Evolutionary conservation across 228 moss, liverwort and hornwort genomes (phyloP).

Genomic region (Sphagnum magellanicum): DNA sequence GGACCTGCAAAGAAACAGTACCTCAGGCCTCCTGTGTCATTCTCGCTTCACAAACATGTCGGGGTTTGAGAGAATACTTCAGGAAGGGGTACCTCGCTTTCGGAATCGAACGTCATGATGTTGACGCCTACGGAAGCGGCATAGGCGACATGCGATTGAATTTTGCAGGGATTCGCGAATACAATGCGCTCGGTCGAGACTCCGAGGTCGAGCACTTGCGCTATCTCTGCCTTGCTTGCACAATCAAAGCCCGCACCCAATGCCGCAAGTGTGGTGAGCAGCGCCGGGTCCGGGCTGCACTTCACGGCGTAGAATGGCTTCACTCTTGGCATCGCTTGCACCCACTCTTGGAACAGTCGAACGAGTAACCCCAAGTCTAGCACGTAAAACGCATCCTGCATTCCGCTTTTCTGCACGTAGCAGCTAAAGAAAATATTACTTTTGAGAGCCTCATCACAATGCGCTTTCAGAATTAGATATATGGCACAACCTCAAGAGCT

Average conservation of each 20-base stretch:
- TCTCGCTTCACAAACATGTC: no score
- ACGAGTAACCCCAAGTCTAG: conserved; percentile 9
- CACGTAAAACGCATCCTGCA: conserved; percentile 8
- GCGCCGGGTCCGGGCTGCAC: conserved; percentile 24
- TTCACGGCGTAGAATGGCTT: conserved; percentile 16
- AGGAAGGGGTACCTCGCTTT: conserved; percentile 15
- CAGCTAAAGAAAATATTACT: no score
- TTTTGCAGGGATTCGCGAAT: conserved; percentile 33
- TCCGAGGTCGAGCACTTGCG: conserved; percentile 16
- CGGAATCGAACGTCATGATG: conserved; percentile 31
- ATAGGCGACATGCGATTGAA: conserved; percentile 22
- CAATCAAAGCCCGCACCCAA: conserved; percentile 34
- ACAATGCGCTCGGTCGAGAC: conserved; percentile 15
- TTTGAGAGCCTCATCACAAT: no score
- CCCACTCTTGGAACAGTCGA: conserved; percentile 3
- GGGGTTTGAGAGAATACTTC: no score
- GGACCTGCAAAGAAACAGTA: neutral
- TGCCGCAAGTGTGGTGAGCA: conserved; percentile 20
- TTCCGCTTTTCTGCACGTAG: conserved; percentile 1
- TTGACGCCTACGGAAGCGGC: conserved; percentile 20
- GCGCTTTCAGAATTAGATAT: no score
- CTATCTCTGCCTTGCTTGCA: conserved; percentile 27
- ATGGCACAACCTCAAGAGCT: no score
- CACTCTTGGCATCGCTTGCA: conserved; percentile 2
- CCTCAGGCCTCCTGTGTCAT: no score